Conservation (phyloP, 495 filamentous ascomycete species). For the Chaetomidium leptoderma region DNA sequence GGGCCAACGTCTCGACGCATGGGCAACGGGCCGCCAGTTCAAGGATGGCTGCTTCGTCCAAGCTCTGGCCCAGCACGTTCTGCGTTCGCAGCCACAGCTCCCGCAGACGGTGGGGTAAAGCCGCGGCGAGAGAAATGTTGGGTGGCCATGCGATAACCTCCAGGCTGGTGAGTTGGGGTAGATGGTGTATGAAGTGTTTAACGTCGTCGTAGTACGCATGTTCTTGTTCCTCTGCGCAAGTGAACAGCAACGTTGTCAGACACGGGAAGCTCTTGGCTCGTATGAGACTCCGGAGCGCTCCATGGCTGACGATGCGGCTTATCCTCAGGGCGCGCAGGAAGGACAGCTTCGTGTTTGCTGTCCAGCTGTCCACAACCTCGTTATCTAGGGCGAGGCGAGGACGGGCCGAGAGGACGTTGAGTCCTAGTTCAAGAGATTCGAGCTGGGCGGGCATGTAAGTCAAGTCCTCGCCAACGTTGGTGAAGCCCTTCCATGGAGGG, state of each 20-base stretch:
- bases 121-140: background rate
- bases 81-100: background rate
- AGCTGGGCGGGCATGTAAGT: background rate
- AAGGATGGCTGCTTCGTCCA: background rate
- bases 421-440: background rate
- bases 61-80: background rate
- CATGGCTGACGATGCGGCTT: background rate
- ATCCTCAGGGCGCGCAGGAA: background rate
- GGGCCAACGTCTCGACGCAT: background rate
- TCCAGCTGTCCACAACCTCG: background rate
- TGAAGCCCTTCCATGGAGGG: background rate
- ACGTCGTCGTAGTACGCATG: background rate
- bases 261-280: background rate
- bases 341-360: background rate
- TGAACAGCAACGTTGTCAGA: background rate
- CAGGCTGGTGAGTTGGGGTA: background rate
- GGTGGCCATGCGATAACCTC: background rate
- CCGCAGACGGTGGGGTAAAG: background rate
- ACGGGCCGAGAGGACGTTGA: background rate
- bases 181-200: background rate
- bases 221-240: background rate
- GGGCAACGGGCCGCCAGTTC: background rate
- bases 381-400: background rate
- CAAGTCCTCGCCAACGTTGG: background rate
- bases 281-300: background rate